Evolutionary conservation across 345 rosid genomes (phyloP), one percentile per base, ranked within the genome.

Genomic region (Populus simonii): DNA sequence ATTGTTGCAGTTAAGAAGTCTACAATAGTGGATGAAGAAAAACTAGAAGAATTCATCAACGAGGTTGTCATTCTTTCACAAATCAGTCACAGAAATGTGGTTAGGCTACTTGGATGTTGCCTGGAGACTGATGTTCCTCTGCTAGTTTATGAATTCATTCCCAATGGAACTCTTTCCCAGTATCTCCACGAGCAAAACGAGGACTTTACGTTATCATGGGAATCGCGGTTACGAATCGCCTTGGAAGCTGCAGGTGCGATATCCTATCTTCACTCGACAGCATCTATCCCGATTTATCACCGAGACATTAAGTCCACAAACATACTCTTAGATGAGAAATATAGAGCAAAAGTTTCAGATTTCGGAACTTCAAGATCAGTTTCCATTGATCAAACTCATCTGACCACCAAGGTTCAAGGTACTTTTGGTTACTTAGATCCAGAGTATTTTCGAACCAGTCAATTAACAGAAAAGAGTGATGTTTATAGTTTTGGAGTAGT

Each of bases 401-500:
- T 29, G 31, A 29, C 31, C 31, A 29, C 31, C 31, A 29, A 29
- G 31, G 31, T 29, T 0, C 31, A 29, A 1, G 31, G 31, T 1
- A 29, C 31, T 1, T 29, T 29, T 29, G 31, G 31, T 29, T 29
- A 29, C 31, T 29, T 29, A 29, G 31, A 29, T 29, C 31, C 31
- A 29, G 31, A 29, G 31, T 29, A 29, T 29, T 29, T 29, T 29
- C 31, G 2, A 29, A 29, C 31, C 31, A 29, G 31, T 29, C 31
- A 29, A 29, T 53, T 72, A 38, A 76, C 80, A 16, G 80, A 77
- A 7, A 76, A 81, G n/a, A 81, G 80, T 2, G 78, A 77, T 43
- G 77, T 72, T n/a, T 81, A 76, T 18, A 81, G 84, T 15, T 82
- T 82, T 27, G 84, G 81, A 0, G 81, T 82, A 22, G 81, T 82